These are phyloP conservation scores for Glomus cerebriforme DNA, from an alignment of 192 early-diverging fungal genomes.

Conservation along the genomic window DNA sequence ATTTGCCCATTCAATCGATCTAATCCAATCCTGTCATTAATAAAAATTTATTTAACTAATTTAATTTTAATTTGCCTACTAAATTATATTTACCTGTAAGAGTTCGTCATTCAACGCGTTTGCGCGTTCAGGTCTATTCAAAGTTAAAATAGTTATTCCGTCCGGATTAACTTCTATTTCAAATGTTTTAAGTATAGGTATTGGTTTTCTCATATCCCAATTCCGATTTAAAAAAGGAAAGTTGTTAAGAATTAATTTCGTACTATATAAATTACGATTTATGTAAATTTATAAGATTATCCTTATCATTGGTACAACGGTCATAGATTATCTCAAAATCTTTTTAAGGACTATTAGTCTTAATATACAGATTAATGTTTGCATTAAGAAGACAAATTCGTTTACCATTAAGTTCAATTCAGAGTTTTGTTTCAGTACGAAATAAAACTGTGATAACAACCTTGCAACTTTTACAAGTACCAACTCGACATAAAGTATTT, in stretches of 20 bases:
- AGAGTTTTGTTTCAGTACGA: not conserved
- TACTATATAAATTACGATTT: not conserved
- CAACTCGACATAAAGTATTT: not conserved
- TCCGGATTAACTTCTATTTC: conserved; percentile 43
- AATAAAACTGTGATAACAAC: not conserved
- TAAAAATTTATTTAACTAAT: not conserved
- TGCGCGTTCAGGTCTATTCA: conserved; percentile 62
- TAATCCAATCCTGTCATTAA: conserved; percentile 52
- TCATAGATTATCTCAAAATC: not conserved
- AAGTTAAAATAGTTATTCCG: conserved; percentile 66
- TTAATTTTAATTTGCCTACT: not conserved
- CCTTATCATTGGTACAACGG: no score
- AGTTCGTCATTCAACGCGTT: conserved; percentile 60
- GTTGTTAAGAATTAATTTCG: no score
- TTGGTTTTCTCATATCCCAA: not conserved
- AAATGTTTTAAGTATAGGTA: conserved; percentile 41
- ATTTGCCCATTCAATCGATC: conserved; percentile 59
- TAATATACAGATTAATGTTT: not conserved
- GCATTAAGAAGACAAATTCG: not conserved
- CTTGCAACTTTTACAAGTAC: not conserved
- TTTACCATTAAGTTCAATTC: not conserved
- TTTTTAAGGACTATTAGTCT: not conserved
- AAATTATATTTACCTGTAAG: conserved; percentile 40
- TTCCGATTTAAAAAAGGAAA: not conserved
- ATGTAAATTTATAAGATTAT: no score